Percentiles rank a stretch among this genome's conserved stretches.
Evolutionary conservation across 352 stramenopile genomes (phyloP).

Genomic region (Globisporangium okanoganense): DNA sequence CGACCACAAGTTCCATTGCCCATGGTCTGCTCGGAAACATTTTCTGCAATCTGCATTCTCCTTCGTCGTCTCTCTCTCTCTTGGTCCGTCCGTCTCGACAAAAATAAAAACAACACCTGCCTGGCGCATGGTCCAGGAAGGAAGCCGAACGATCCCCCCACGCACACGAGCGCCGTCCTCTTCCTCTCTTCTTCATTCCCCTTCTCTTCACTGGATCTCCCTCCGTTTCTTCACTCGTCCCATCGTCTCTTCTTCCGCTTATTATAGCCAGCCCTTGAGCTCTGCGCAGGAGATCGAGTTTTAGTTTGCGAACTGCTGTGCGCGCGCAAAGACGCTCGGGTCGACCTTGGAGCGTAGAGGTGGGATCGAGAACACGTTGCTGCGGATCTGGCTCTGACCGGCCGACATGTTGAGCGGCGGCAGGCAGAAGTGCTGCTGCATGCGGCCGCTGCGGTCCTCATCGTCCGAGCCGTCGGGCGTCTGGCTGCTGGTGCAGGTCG

Average conservation of each 20-base stretch:
- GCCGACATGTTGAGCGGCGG: constrained; percentile 57
- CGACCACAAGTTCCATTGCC: constrained; percentile 44
- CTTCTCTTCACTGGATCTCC: constrained; percentile 2
- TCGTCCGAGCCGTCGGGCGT: constrained; percentile 21
- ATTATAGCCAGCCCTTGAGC: not conserved
- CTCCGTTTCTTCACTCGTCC: constrained; percentile 5
- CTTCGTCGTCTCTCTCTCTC: constrained; percentile 8
- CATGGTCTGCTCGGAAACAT: not conserved
- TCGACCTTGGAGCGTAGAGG: constrained; percentile 80
- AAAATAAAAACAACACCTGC: constrained; percentile 17
- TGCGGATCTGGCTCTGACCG: constrained; percentile 18
- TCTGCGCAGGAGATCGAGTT: not conserved
- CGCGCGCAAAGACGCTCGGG: constrained; percentile 50
- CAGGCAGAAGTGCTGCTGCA: constrained; percentile 37
- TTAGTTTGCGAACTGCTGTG: constrained; percentile 59
- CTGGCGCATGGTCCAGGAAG: constrained; percentile 13
- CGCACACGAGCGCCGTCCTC: not conserved
- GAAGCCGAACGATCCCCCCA: not conserved
- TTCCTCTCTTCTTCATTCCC: constrained; percentile 1
- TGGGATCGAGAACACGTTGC: constrained; percentile 48
- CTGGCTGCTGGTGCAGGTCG: constrained; percentile 7
- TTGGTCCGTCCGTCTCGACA: constrained; percentile 20
- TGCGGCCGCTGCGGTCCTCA: constrained; percentile 24
- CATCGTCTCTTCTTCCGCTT: not conserved
- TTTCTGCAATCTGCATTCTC: too few relatives aligned